These are phyloP conservation scores for Fusarium equiseti DNA, from an alignment of 2,329 filamentous ascomycete genomes.

Conservation along the genomic window DNA sequence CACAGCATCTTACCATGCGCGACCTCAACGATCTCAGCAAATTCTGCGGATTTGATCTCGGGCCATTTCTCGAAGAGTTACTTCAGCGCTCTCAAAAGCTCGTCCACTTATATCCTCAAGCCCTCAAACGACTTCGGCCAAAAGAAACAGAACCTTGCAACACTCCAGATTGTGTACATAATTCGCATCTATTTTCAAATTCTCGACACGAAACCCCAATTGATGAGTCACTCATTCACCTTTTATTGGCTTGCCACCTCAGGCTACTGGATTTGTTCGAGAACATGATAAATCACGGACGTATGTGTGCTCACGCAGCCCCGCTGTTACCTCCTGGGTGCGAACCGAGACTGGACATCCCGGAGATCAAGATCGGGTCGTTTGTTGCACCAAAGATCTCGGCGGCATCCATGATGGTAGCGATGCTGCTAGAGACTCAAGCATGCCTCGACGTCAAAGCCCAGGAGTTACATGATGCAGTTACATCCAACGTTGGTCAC, in stretches of 20 bases:
- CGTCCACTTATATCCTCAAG: slow-evolving; percentile 52
- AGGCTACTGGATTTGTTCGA: slow-evolving; percentile 55
- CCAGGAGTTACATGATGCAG: slow-evolving; percentile 22
- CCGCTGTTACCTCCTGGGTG: slow-evolving; percentile 44
- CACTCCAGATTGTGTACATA: slow-evolving; percentile 53
- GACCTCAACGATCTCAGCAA: slow-evolving; percentile 43
- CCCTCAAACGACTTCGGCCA: slow-evolving; percentile 33
- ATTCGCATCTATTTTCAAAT: slow-evolving; percentile 17
- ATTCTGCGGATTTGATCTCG: slow-evolving; percentile 43
- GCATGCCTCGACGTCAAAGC: slow-evolving; percentile 36
- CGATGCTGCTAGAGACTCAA: slow-evolving; percentile 51
- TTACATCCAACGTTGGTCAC: slow-evolving; percentile 13
- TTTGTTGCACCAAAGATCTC: slow-evolving; percentile 52
- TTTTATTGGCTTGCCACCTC: slow-evolving; percentile 55
- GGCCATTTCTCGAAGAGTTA: slow-evolving; percentile 51
- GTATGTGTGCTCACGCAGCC: slow-evolving; percentile 50
- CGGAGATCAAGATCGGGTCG: slow-evolving; percentile 57
- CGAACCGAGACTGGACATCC: slow-evolving; percentile 53
- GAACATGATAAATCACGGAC: slow-evolving; percentile 48
- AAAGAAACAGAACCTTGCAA: slow-evolving; percentile 42
- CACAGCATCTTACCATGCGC: slow-evolving; percentile 42
- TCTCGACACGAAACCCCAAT: slow-evolving; percentile 22
- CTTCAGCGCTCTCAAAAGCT: slow-evolving; percentile 53
- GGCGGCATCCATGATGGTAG: slow-evolving; percentile 51
- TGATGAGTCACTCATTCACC: slow-evolving; percentile 53